phyloP scores from a whole-genome alignment of 2,329 filamentous ascomycete genomes.

The Botrytis porri region DNA sequence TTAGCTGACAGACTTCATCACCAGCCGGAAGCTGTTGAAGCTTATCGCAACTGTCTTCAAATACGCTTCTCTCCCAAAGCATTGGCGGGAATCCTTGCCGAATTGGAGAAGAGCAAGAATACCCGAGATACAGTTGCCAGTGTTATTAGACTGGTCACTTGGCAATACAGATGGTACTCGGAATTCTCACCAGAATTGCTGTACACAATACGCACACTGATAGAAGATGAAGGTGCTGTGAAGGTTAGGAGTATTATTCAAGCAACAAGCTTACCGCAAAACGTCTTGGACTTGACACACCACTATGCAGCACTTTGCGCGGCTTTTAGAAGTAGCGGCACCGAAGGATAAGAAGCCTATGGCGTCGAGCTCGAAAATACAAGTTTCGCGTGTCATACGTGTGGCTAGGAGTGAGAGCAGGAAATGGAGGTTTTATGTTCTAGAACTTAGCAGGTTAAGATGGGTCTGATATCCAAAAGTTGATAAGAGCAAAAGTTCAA shows the following conservation, averaged over 20 bases:
- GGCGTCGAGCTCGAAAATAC: neutral
- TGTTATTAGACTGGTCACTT: constrained; percentile 89
- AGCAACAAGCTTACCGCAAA: constrained; percentile 88
- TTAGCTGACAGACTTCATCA: constrained; percentile 92
- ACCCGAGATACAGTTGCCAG: constrained; percentile 77
- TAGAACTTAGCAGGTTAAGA: constrained; percentile 15
- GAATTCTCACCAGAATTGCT: constrained; percentile 95
- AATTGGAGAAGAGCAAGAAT: constrained; percentile 75
- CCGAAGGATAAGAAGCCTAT: constrained; percentile 31
- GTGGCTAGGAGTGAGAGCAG: neutral
- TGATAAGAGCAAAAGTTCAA: constrained; percentile 7
- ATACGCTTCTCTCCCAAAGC: constrained; percentile 93
- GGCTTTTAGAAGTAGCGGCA: constrained; percentile 87
- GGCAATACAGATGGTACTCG: constrained; percentile 99
- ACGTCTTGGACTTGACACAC: constrained; percentile 90
- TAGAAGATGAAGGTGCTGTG: constrained; percentile 95
- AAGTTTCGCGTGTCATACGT: no score
- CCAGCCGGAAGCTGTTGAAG: constrained; percentile 85
- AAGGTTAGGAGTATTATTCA: constrained; percentile 98
- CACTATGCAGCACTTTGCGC: constrained; percentile 94
- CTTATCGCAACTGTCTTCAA: constrained; percentile 82
- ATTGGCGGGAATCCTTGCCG: constrained; percentile 76
- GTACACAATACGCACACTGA: constrained; percentile 82
- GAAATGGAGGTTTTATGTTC: constrained; percentile 14
- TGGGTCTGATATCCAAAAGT: constrained; percentile 20